These are phyloP conservation scores for Dorcoceras hygrometricum DNA, from an alignment of 257 asterid genomes.

Conservation along the genomic window DNA sequence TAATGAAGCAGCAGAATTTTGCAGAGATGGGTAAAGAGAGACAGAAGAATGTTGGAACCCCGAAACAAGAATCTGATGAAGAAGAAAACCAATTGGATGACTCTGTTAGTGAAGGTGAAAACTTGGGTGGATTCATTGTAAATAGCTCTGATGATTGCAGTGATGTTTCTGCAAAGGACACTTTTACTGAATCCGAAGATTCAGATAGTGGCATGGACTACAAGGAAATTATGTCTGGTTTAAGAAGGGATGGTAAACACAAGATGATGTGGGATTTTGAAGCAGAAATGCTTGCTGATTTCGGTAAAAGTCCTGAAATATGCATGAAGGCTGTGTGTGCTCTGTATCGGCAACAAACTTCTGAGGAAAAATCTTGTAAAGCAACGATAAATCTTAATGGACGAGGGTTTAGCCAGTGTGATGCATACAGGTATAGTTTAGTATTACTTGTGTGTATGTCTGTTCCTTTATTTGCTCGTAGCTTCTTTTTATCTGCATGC, in stretches of 20 bases:
- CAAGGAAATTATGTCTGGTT: slow-evolving; percentile 41
- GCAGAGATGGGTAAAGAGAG: slow-evolving; percentile 15
- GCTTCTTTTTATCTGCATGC: no score
- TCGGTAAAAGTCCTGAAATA: slow-evolving; percentile 48
- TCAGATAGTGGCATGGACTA: slow-evolving; percentile 34
- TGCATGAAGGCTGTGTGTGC: slow-evolving; percentile 77
- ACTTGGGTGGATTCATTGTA: slow-evolving; percentile 55
- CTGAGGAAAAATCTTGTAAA: slow-evolving; percentile 43
- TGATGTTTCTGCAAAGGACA: slow-evolving; percentile 23
- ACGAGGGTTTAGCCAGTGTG: slow-evolving; percentile 57
- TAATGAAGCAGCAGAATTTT: slow-evolving; percentile 31
- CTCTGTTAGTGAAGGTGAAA: slow-evolving; percentile 45
- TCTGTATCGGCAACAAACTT: slow-evolving; percentile 60
- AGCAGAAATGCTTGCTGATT: slow-evolving; percentile 69
- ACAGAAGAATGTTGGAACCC: slow-evolving; percentile 17
- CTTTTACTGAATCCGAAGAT: slow-evolving; percentile 28
- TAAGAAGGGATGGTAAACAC: slow-evolving; percentile 48
- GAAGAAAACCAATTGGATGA: slow-evolving; percentile 41
- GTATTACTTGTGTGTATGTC: background rate
- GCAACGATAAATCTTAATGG: slow-evolving; percentile 39
- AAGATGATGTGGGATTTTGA: slow-evolving; percentile 51
- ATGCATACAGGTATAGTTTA: slow-evolving; percentile 42
- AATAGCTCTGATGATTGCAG: slow-evolving; percentile 32
- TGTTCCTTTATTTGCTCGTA: background rate
- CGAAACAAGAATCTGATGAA: slow-evolving; percentile 20